Base-by-base conservation (phyloP, 371 early-diverging fungal species). In the Apophysomyces trapeziformis region DNA sequence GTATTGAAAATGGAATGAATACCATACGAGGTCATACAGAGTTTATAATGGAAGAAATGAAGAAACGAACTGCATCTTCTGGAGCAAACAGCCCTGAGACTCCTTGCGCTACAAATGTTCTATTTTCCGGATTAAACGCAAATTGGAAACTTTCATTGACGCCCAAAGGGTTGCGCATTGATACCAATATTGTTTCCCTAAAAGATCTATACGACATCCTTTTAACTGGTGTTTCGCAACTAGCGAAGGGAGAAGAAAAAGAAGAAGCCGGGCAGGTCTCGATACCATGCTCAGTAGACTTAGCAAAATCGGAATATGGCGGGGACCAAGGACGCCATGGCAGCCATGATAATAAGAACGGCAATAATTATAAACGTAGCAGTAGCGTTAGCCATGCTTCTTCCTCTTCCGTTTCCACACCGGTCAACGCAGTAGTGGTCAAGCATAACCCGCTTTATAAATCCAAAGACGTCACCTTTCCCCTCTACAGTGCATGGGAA, bases 401-500 rank as follows among this genome's bases (percentile, higher is more conserved):
- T 2, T 16, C 56, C 32, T 9, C 66, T 9, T 66, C 66, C 32
- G 32, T 26, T 5, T 32, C 66, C 9, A 38, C 60, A 13, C 67
- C 68, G 5, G 77, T 70, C 12, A 58, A 71, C 16, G 76, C 71
- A 0, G 74, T 79, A 0, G 60, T 79, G 0, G 60, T 70, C 18
- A 75, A 75, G 38, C 73, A 68, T 16, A 74, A 82, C 26, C 70
- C 77, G 2, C 58, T 79, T 0, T 82, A 78, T 70, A 76, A 71
- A 32, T 67, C 75, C 35, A 70, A 79, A 38, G 61, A 73, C 38
- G 73, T 74, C 14, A 71, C 74, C 7, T 77, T 79, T 50, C 82
- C 82, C n/a, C 66, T 82, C 7, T 82, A 82, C 47, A 82, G 82
- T 35, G 72, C 72, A 9, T 82, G 82, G 82, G 82, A 77, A 16